Evolutionary conservation across 2,329 filamentous ascomycete genomes (phyloP), one percentile per base, ranked within the genome.

Genomic region (Colletotrichum godetiae): DNA sequence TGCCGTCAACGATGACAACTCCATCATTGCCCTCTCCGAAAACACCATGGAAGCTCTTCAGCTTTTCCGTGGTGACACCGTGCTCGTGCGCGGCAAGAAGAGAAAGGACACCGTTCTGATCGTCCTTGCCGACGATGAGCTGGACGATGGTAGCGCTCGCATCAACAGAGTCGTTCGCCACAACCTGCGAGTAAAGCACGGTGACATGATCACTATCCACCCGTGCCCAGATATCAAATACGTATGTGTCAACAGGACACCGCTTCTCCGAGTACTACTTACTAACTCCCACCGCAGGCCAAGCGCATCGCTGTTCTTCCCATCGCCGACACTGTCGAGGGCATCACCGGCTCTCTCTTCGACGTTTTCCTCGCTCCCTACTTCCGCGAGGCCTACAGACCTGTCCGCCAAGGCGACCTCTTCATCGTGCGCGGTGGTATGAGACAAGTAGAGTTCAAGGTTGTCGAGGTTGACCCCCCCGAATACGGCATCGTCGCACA

Each of bases 161-260:
- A 97, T 99, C 89, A 99, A 99, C 90, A 94, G 97, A 84, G 97
- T 98, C 76, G 95, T 98, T 80, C 93, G 97, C 83, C 97, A 98
- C 90, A 99, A 99, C 86, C 91, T 99, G 76, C 93, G 97, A 71
- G 96, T 99, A 80, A 98, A 98, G 92, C 96, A 98, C 82, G 97
- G 97, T 82, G 97, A 99, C 82, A 94, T 98, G 82, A 93, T 99
- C 85, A 98, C 95, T 74, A 95, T 99, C 76, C 95, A 98, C 86
- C 92, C 97, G 68, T 99, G 97, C 88, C 96, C 97, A 22, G 97
- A 99, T 84, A 99, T 99, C 89, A 99, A 99, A 98, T 99, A 99
- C 84, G 95, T 98, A 85, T 84, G 95, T 91, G 69, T 56, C n/a
- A 15, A 24, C 8, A 46, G 11, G 12, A 5, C 27, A 19, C n/a